Evolutionary conservation across 768 basidiomycete species (phyloP).

Genomic region (Daedalea quercina): DNA sequence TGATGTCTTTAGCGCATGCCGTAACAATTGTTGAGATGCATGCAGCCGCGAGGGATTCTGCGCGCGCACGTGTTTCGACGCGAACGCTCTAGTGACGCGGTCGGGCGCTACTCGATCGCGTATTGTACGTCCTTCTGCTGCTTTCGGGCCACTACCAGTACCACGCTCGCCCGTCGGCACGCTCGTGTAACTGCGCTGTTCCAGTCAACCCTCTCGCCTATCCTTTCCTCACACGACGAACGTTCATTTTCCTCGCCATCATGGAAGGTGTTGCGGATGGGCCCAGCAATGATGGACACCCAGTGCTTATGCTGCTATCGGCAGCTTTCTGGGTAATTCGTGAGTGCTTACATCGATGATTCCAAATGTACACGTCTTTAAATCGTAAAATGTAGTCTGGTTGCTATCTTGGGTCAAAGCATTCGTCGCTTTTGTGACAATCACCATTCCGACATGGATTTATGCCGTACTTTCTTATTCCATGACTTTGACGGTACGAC

Average conservation of each 20-base stretch:
- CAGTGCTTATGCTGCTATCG: slow-evolving; percentile 68
- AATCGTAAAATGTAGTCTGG: slow-evolving; percentile 53
- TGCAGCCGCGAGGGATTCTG: not conserved
- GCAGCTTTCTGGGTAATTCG: slow-evolving; percentile 82
- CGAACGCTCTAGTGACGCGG: not conserved
- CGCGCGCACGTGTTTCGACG: not conserved
- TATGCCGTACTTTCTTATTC: slow-evolving; percentile 80
- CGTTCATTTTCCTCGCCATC: not conserved
- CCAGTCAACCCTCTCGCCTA: not conserved
- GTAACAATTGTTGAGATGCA: too few species aligned
- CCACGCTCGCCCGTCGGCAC: not conserved
- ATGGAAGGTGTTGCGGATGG: not conserved
- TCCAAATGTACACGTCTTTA: slow-evolving; percentile 1
- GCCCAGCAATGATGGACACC: slow-evolving; percentile 42
- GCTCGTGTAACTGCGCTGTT: not conserved
- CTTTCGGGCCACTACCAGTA: not conserved
- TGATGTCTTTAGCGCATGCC: too few species aligned
- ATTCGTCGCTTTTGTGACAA: slow-evolving; percentile 73
- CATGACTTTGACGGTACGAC: slow-evolving; percentile 72
- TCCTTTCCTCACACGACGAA: too few species aligned
- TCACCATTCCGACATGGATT: slow-evolving; percentile 74
- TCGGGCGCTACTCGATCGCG: not conserved
- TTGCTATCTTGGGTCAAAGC: slow-evolving; percentile 70
- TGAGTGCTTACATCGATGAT: slow-evolving; percentile 34
- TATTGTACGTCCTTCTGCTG: not conserved